Evolutionary conservation across 305 asterid genomes (phyloP), one percentile per base, ranked within the genome.

Genomic region (Solanum hybrid): DNA sequence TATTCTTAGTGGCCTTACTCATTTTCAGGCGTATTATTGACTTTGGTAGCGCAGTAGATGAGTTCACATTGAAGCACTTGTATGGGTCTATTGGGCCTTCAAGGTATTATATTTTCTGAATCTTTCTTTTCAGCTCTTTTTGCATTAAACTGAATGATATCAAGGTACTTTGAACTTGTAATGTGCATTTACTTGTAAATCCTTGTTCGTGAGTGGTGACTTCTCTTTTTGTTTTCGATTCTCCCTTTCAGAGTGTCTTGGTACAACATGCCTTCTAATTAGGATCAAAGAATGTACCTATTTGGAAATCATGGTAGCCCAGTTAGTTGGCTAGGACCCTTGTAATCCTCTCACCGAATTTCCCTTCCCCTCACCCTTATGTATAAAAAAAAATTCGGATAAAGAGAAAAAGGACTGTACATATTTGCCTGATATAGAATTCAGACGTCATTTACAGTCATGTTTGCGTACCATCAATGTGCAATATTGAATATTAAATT

Each of bases 1-100:
- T 85, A 22, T 20, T 85, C 22, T 56, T 60, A 85, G 87, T 56
- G 27, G 81, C 87, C 85, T 90, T 89, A 60, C 88, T 88, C 66
- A 75, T 79, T 90, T 81, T 82, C 95, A 98, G 98, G 98, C 99
- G 98, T 91, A 93, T 98, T 90, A 98, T 98, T 91, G 99, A 96
- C 96, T 98, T 98, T 85, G 99, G 99, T 42, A 98, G 99, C 89
- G 98, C 98, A 88, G 93, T 98, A 93, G 96, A 96, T 92, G 98
- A 94, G 92, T 98, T 95, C 93, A 96, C 99, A 5, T 89, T 95
- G 94, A 96, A 96, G 93, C 96, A 96, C 86, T 94, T 98, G 80
- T 98, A 96, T 90, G 99, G 99, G 31, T 94, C 98, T 88, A 89
- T 90, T 85, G 99, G 99, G 75, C 99, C 99, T 92, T 98, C 99